Evolutionary conservation across 2,329 filamentous ascomycete species (phyloP), one percentile per base, ranked within the genome.

Genomic region (Kalmusia sp.): DNA sequence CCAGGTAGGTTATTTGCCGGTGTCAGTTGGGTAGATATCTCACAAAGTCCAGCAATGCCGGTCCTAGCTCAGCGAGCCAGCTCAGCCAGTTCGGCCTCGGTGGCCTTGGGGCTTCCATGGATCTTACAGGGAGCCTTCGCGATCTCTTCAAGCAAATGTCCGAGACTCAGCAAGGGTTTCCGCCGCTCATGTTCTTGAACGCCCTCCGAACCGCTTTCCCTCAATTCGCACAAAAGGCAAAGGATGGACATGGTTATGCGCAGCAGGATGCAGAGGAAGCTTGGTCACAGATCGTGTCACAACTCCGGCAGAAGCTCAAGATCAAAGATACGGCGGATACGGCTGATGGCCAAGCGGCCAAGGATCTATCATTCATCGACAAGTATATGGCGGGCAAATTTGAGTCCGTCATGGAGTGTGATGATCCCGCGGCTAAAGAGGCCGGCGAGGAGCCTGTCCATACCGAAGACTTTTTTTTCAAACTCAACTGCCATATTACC

Each of bases 251-350:
- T 52, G 92, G 91, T 6, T 98, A 89, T 70, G 93, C 95, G n/a
- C 95, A 99, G 76, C 95, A 99, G 77, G 95, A 99, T 78, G 95
- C 95, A 1, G 95, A 99, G 75, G 95, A 99, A 76, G 95, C 93
- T 40, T 99, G 93, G 92, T 95, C 93, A 17, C 93, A 98, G 72
- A 96, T 99, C 57, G 79, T 99, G 5, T 87, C 89, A 38, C 90
- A 93, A 68, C 79, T 99, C 31, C 87, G 89, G 57, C 85, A 90
- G 67, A 93, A 91, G 70, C 78, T 98, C 45, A 88, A 86, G 70
- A 76, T 90, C 59, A 87, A 85, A 65, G 82, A 84, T 7, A 74
- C 73, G 12, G 59, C 43, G 61, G 69, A 57, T 28, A 63, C 55
- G 2, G 75, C 79, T 2, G 70, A 79, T 2, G 59, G 64, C 15